These are phyloP conservation scores for Acer yangbiense DNA, from an alignment of 345 rosid genomes.

Conservation along the genomic window DNA sequence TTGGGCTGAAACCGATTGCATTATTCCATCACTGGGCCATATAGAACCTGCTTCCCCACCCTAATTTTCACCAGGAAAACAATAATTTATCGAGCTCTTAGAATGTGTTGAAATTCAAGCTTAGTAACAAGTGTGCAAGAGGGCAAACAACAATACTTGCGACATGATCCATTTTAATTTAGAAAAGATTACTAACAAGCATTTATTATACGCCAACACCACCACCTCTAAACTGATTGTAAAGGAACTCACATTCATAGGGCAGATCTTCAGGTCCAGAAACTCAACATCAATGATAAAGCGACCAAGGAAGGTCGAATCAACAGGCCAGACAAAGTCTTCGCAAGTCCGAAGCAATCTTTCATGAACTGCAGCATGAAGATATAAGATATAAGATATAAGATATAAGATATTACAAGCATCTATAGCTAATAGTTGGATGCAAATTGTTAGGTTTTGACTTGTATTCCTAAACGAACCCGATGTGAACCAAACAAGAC, in stretches of 20 bases:
- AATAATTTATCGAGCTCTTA: conserved; percentile 4
- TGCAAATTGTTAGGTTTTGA: too few relatives aligned
- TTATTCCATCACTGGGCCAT: conserved; percentile 69
- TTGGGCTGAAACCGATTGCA: conserved; percentile 63
- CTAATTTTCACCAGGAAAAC: conserved; percentile 37
- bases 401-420: conserved; percentile 6
- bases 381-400: conserved; percentile 1
- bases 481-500: too few relatives aligned
- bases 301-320: conserved; percentile 63
- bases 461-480: too few relatives aligned
- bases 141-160: neutral
- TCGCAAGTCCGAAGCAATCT: conserved; percentile 68
- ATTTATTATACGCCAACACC: neutral
- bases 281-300: conserved; percentile 89
- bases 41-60: conserved; percentile 67
- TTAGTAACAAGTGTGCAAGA: neutral
- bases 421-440: neutral
- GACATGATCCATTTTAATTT: neutral
- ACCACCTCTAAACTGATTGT: neutral
- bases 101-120: neutral
- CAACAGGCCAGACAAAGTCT: conserved; percentile 86
- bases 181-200: neutral
- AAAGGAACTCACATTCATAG: conserved; percentile 60
- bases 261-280: conserved; percentile 76
- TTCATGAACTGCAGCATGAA: conserved; percentile 62